These are phyloP conservation scores for Nothopassalora personata DNA, from an alignment of 2,329 filamentous ascomycete genomes.

Conservation along the genomic window DNA sequence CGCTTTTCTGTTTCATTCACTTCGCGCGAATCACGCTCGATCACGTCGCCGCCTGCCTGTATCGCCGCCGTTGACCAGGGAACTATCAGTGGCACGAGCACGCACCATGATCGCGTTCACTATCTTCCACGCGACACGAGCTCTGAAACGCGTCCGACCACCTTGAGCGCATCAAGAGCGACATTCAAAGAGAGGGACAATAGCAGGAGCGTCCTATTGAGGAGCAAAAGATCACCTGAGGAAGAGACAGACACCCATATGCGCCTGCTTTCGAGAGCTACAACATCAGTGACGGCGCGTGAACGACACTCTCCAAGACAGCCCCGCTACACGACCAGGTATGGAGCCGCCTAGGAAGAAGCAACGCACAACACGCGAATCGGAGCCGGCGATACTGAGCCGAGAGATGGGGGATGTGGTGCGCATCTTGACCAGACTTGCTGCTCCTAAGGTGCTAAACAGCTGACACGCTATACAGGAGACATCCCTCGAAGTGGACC, in stretches of 20 bases:
- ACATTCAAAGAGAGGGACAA: background rate
- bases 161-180: conserved; percentile 8
- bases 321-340: background rate
- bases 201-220: background rate
- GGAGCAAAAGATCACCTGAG: background rate
- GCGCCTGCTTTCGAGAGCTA: background rate
- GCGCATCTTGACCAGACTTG: too few species aligned
- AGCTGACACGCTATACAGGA: too few species aligned
- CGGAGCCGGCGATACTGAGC: conserved; percentile 9
- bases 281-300: too few species aligned
- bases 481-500: conserved; percentile 45
- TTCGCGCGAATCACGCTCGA: background rate
- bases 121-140: conserved; percentile 6
- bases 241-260: background rate
- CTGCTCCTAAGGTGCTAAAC: too few species aligned
- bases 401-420: conserved; percentile 26
- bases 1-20: background rate
- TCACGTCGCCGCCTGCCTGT: background rate
- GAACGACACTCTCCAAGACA: too few species aligned
- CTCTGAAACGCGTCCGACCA: conserved; percentile 8
- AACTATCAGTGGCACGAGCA: background rate
- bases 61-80: background rate
- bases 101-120: background rate
- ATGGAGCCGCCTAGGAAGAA: conserved; percentile 10
- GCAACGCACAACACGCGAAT: conserved; percentile 4